Base-by-base conservation (phyloP, 768 basidiomycete genomes). In the Auricularia auricula-judae region DNA sequence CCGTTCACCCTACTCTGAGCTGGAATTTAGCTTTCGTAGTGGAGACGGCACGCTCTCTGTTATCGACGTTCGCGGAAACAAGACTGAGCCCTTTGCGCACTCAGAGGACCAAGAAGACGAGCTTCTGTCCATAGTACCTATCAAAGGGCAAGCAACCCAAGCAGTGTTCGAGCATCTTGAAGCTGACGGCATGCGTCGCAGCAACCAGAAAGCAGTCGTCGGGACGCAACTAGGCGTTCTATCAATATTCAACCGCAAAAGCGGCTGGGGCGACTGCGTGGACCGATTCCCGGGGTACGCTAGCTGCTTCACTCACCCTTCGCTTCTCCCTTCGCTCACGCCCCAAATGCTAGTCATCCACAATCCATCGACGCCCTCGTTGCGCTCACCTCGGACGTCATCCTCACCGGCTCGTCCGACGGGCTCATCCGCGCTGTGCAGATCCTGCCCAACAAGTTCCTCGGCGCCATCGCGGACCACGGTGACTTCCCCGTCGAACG, bases 51-150 rank as follows among this genome's bases (percentile, higher is more conserved):
- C 93, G 14, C 77, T 98, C 60, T 95, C 93, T 21, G 93, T 96
- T 53, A 86, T 95, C 72, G 95, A 98, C 69, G 84, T 95, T 33
- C 85, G 94, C 65, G 86, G 90, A 18, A 93, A 87, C 68, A 91
- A 90, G 69, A 67, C 80, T 12, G 83, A 87, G 61, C 91, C 91
- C 1, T 75, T 90, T 65, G 87, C 88, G 1, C 89, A 93, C 63
- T 96, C 93, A 16, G 94, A 96, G 72, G 91, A 96, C 76, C 95
- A 98, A 72, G 95, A 97, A 70, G 95, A 98, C 72, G 95, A 98
- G 70, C 77, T 97, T 54, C 79, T 98, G 8, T 92, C 91, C 4
- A 84, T 93, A 54, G 86, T 88, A 36, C 74, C 91, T 16, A 93
- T 98, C 73, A 91, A 89, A 78, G 84, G 86, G 87, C 89, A 70